Conservation (phyloP, 1,284 basidiomycete species). For the Rhodotorula sp. region DNA sequence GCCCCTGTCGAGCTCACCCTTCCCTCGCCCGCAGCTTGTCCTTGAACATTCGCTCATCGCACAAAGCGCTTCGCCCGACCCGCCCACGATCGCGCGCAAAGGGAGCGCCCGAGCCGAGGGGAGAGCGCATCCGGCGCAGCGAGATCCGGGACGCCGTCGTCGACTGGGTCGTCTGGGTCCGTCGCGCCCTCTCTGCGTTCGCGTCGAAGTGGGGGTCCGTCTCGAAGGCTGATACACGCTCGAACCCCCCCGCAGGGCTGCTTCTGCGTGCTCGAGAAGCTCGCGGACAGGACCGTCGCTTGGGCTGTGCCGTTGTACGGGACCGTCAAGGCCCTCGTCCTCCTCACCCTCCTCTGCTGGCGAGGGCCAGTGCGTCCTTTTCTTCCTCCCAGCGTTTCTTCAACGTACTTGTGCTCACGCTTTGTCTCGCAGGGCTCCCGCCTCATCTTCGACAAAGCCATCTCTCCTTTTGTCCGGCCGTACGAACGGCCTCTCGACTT, state of each 20-base stretch:
- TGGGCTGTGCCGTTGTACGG: conserved; percentile 31
- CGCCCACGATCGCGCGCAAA: not conserved
- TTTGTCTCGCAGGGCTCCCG: conserved; percentile 19
- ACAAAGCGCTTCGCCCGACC: conserved; percentile 18
- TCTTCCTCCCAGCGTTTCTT: fast-evolving
- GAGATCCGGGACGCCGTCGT: conserved; percentile 15
- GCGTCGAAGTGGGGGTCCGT: not conserved
- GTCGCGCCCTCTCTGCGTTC: not conserved
- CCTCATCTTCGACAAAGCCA: conserved; percentile 28
- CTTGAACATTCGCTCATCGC: conserved; percentile 17
- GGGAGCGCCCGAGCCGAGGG: not conserved
- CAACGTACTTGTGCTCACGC: too few relatives aligned
- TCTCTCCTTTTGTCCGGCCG: conserved; percentile 25
- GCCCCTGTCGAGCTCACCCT: not conserved
- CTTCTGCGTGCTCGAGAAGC: conserved; percentile 12
- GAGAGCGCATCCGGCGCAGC: conserved; percentile 8
- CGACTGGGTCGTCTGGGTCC: conserved; percentile 32
- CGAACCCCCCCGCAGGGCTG: not conserved
- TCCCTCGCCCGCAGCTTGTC: not conserved
- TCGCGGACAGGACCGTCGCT: conserved; percentile 20
- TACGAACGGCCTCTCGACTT: conserved; percentile 37
- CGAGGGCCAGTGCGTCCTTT: conserved; percentile 19
- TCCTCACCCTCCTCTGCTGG: conserved; percentile 23
- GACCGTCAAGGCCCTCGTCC: conserved; percentile 24
- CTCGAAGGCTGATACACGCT: not conserved